These are phyloP conservation scores for Patellifolia procumbens DNA, from an alignment of 179 eudicot species.

Conservation along the genomic window DNA sequence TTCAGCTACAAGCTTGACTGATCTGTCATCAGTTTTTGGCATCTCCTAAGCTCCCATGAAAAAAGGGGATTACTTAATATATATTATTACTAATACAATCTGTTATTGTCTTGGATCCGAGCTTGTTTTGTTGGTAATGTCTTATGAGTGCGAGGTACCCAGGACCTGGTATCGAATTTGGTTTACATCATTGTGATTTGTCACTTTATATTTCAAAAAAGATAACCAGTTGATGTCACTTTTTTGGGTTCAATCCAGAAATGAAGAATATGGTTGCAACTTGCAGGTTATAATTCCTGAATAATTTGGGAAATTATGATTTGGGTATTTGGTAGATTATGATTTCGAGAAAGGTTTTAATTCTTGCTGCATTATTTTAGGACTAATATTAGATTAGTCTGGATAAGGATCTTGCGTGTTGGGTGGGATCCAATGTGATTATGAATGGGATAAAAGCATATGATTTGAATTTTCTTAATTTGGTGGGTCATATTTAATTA, in stretches of 20 bases:
- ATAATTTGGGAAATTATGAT: conserved; percentile 16
- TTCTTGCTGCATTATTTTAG: neutral
- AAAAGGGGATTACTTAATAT: neutral
- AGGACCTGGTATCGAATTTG: no score
- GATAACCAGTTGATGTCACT: no score
- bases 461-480: conserved; percentile 27
- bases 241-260: neutral
- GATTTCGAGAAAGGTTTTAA: conserved; percentile 5
- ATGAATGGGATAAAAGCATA: conserved; percentile 25
- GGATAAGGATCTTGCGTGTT: conserved; percentile 33
- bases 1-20: conserved; percentile 37
- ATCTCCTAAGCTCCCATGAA: conserved; percentile 9
- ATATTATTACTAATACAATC: neutral
- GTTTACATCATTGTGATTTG: no score
- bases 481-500: conserved; percentile 25
- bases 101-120: neutral
- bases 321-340: conserved; percentile 10
- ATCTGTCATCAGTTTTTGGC: conserved; percentile 21
- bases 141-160: no score
- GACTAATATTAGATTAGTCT: conserved; percentile 28
- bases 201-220: no score
- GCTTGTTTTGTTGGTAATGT: no score
- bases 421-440: conserved; percentile 35
- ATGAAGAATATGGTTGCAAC: neutral
- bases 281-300: conserved; percentile 6